phyloP scores from a whole-genome alignment of 2,329 filamentous ascomycete species.

The Beauveria sp. region DNA sequence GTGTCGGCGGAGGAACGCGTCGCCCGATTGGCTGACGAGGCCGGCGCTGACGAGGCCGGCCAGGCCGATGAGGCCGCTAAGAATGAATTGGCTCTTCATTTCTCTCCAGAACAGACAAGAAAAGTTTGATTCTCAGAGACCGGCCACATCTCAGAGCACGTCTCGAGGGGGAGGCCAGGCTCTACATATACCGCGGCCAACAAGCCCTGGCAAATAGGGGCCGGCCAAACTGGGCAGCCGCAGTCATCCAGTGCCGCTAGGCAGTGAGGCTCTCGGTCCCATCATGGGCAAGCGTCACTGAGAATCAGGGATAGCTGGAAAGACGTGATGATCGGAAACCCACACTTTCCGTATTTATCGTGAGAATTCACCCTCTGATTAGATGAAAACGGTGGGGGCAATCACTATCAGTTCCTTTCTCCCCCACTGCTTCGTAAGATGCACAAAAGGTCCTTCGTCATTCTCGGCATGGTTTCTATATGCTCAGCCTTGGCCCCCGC shows the following conservation, averaged over 20 bases:
- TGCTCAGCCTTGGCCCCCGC: background rate
- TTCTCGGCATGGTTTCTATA: background rate
- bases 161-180: background rate
- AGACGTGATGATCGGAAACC: background rate
- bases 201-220: background rate
- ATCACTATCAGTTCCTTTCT: background rate
- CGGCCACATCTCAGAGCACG: background rate
- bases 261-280: background rate
- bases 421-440: background rate
- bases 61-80: conserved; percentile 3
- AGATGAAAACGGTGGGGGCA: background rate
- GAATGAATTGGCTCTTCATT: conserved; percentile 7
- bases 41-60: conserved; percentile 1
- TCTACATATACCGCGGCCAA: background rate
- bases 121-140: background rate
- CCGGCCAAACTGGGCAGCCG: too few species aligned
- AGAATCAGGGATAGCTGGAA: background rate
- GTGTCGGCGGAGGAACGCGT: background rate
- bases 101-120: background rate
- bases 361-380: background rate
- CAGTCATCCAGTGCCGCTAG: background rate
- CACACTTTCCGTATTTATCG: background rate
- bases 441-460: background rate
- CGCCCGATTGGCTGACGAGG: background rate
- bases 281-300: background rate